A percentile compares a stretch with the other conserved stretches of the same genome.
phyloP scores from a whole-genome alignment of 2,329 filamentous ascomycete species.

The Thielaviopsis cerberus region DNA sequence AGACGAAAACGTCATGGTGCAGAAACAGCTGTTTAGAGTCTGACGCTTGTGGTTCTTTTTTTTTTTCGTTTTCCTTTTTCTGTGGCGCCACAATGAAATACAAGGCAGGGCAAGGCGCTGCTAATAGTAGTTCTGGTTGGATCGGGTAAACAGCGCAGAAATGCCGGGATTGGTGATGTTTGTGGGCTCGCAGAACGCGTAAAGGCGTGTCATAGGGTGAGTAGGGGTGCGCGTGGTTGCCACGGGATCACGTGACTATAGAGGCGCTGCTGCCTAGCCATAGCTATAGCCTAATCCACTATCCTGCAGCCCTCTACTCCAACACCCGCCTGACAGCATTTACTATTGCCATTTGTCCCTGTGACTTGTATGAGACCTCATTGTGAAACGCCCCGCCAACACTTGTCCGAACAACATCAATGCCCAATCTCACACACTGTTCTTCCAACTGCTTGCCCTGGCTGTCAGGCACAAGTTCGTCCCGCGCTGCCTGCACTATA shows the following conservation, averaged over 20 bases:
- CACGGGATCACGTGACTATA: not conserved
- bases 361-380: constrained; percentile 26
- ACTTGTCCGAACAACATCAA: constrained; percentile 26
- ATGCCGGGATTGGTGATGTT: too few species aligned
- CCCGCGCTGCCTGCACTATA: constrained; percentile 37
- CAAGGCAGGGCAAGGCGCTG: too few species aligned
- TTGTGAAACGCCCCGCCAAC: constrained; percentile 37
- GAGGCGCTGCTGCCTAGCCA: not conserved
- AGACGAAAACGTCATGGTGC: too few species aligned
- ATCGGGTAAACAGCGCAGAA: too few species aligned
- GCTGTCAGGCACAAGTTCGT: constrained; percentile 37
- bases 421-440: constrained; percentile 28
- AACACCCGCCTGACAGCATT: not conserved
- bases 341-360: constrained; percentile 19
- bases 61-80: too few species aligned
- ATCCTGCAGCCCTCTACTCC: not conserved
- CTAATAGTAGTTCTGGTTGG: too few species aligned
- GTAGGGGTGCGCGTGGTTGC: not conserved
- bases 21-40: too few species aligned
- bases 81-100: too few species aligned
- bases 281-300: not conserved
- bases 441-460: constrained; percentile 29
- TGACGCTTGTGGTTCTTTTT: too few species aligned
- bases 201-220: not conserved
- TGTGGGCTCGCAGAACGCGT: too few species aligned